A percentile compares a stretch with the other conserved stretches of the same genome.
Evolutionary conservation across 441 rosid genomes (phyloP).

Genomic region (Macaranga tanarius): DNA sequence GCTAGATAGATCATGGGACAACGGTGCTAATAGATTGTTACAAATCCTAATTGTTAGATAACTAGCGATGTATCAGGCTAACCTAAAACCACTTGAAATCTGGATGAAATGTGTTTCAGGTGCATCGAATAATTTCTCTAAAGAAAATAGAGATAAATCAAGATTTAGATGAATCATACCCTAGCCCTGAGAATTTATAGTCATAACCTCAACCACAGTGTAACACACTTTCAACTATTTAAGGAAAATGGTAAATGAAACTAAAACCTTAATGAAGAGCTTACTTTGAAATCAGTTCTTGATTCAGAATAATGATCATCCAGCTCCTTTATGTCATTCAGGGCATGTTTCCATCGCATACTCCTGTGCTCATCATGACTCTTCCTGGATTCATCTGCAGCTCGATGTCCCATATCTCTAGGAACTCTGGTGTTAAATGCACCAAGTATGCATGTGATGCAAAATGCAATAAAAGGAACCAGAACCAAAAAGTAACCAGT

Average conservation of each 20-base stretch:
- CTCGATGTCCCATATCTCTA: constrained; percentile 15
- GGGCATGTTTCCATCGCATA: constrained; percentile 41
- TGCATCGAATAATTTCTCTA: background rate
- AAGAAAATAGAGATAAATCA: background rate
- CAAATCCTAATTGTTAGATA: too few species aligned
- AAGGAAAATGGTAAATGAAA: background rate
- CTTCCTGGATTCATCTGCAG: constrained; percentile 10
- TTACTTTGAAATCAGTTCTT: constrained; percentile 8
- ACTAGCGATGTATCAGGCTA: too few species aligned
- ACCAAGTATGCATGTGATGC: constrained; percentile 42
- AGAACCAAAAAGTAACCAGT: constrained; percentile 40
- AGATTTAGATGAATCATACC: background rate
- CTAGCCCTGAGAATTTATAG: background rate
- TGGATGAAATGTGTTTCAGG: background rate
- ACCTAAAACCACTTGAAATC: too few species aligned
- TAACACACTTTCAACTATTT: background rate
- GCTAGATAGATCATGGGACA: too few species aligned
- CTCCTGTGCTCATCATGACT: constrained; percentile 17
- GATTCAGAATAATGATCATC: constrained; percentile 26
- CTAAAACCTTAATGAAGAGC: background rate
- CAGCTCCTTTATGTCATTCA: constrained; percentile 29
- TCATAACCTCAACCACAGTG: background rate
- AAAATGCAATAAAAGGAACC: constrained; percentile 40
- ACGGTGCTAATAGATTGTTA: too few species aligned
- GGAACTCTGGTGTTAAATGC: constrained; percentile 25